These are phyloP conservation scores for Aspergillus sojae DNA, from an alignment of 2,329 filamentous ascomycete species.

Conservation along the genomic window DNA sequence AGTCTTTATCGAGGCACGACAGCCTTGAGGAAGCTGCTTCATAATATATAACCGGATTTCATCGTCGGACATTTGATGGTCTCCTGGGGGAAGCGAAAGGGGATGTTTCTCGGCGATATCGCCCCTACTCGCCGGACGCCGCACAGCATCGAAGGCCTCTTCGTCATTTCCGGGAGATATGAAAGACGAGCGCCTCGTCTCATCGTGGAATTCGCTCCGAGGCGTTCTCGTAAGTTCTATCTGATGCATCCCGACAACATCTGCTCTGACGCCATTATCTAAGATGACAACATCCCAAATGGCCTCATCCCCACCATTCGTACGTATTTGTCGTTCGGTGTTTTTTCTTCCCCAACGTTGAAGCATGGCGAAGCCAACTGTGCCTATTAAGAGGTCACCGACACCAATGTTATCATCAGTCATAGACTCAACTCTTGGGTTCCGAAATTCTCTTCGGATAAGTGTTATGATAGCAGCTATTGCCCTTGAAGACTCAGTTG, in stretches of 20 bases:
- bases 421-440: slow-evolving; percentile 34
- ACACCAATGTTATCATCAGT: slow-evolving; percentile 45
- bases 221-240: slow-evolving; percentile 35
- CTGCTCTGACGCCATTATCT: slow-evolving; percentile 49
- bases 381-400: slow-evolving; percentile 47
- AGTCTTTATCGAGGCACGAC: slow-evolving; percentile 46
- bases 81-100: slow-evolving; percentile 37
- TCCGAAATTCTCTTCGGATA: slow-evolving; percentile 48
- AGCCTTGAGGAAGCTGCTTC: slow-evolving; percentile 46
- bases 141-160: slow-evolving; percentile 42
- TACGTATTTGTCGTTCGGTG: slow-evolving; percentile 44
- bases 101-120: slow-evolving; percentile 29
- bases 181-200: slow-evolving; percentile 58
- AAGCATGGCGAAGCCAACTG: slow-evolving; percentile 48
- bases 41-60: slow-evolving; percentile 52
- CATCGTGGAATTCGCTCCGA: slow-evolving; percentile 48
- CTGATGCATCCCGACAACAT: slow-evolving; percentile 48
- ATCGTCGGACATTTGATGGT: slow-evolving; percentile 46
- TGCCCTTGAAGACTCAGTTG: slow-evolving; percentile 52
- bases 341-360: slow-evolving; percentile 51
- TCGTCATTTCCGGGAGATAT: slow-evolving; percentile 41
- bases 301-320: slow-evolving; percentile 46
- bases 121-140: slow-evolving; percentile 31
- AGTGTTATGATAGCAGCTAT: slow-evolving; percentile 52
- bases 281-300: slow-evolving; percentile 54